Evolutionary conservation across 176 grass and related monocot species (phyloP).

Genomic region (Aegilops umbellulata): DNA sequence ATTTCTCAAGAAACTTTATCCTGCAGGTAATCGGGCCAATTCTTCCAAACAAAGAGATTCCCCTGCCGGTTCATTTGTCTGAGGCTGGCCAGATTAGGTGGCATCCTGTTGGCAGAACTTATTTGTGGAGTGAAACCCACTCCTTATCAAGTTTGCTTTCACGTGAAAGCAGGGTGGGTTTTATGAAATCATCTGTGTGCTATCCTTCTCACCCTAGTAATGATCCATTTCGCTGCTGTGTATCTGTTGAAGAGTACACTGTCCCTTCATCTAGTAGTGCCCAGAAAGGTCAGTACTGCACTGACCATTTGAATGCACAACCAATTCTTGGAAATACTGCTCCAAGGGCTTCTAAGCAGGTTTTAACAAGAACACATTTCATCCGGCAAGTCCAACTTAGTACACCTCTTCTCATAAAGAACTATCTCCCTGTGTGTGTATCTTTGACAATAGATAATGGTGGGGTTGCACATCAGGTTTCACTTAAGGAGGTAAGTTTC

Average conservation of each 20-base stretch:
- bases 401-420: constrained; percentile 89
- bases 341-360: constrained; percentile 44
- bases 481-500: constrained; percentile 69
- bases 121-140: constrained; percentile 87
- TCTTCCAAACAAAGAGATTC: constrained; percentile 79
- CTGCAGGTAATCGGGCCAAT: constrained; percentile 83
- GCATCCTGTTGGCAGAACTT: constrained; percentile 84
- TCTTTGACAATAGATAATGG: constrained; percentile 81
- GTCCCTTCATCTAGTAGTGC: constrained; percentile 44
- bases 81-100: constrained; percentile 90
- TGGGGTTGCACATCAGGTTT: constrained; percentile 61
- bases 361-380: constrained; percentile 54
- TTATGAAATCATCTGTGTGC: constrained; percentile 95
- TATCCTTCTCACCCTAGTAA: constrained; percentile 92
- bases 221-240: constrained; percentile 91
- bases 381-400: constrained; percentile 77
- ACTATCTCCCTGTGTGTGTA: constrained; percentile 76
- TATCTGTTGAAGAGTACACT: constrained; percentile 87
- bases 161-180: constrained; percentile 77
- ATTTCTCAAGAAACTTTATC: constrained; percentile 38
- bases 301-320: constrained; percentile 40
- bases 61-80: constrained; percentile 90
- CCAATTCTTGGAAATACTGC: constrained; percentile 22
- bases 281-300: constrained; percentile 35
- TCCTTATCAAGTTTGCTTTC: constrained; percentile 87